A percentile compares a stretch with the other conserved stretches of the same genome.
phyloP scores from a whole-genome alignment of 208 protist species.

The Trypanosoma melophagium region DNA sequence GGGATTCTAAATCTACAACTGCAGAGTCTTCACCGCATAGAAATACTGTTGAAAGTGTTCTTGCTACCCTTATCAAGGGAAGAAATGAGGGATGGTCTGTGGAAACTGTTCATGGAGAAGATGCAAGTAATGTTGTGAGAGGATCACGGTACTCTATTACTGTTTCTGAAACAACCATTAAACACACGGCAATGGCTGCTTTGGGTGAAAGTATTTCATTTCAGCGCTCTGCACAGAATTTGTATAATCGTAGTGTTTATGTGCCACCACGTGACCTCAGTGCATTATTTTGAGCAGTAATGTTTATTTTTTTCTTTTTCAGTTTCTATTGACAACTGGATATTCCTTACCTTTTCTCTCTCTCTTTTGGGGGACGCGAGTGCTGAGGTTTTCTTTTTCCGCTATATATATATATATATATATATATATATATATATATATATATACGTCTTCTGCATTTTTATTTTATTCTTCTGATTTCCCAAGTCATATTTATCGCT shows the following conservation, averaged over 20 bases:
- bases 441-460: too few species aligned
- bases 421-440: too few species aligned
- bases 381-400: too few species aligned
- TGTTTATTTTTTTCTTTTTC: constrained; percentile 11
- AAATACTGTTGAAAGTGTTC: background rate
- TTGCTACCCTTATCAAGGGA: background rate
- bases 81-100: background rate
- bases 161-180: constrained; percentile 20
- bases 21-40: too few species aligned
- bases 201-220: constrained; percentile 12
- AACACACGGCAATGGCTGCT: background rate
- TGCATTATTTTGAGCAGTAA: background rate
- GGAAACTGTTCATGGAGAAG: background rate
- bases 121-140: background rate
- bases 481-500: background rate
- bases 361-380: too few species aligned
- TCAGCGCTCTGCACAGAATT: constrained; percentile 1
- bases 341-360: background rate
- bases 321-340: background rate
- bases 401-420: too few species aligned
- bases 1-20: too few species aligned
- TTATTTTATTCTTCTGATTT: too few species aligned
- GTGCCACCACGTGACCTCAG: constrained; percentile 2
- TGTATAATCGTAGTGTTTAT: constrained; percentile 16
- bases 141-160: constrained; percentile 12